A percentile compares a stretch with the other conserved stretches of the same genome.
These are phyloP conservation scores for Pseudopithomyces maydicus DNA, from an alignment of 2,329 filamentous ascomycete genomes.

Conservation along the genomic window DNA sequence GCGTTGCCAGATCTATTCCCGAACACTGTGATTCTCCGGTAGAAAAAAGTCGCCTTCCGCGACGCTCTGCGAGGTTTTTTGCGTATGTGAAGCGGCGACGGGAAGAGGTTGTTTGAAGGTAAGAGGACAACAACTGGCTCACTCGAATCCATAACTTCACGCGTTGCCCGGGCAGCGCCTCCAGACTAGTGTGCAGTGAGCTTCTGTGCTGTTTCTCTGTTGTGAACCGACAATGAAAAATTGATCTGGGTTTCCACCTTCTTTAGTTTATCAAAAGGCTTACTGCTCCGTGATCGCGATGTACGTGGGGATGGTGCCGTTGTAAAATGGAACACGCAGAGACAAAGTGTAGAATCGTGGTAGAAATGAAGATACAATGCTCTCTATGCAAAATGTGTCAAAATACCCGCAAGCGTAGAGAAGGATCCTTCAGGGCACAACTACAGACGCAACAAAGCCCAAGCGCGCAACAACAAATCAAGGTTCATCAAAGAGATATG, in stretches of 20 bases:
- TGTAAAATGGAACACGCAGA: not conserved
- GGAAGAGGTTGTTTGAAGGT: constrained; percentile 22
- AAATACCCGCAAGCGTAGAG: not conserved
- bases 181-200: not conserved
- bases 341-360: not conserved
- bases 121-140: constrained; percentile 13
- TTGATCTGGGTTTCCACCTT: no score
- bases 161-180: not conserved
- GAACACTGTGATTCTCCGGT: constrained; percentile 16
- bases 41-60: constrained; percentile 33
- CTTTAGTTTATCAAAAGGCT: no score
- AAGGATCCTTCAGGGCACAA: not conserved
- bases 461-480: no score
- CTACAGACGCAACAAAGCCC: not conserved
- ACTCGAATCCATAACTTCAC: constrained; percentile 8
- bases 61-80: constrained; percentile 33
- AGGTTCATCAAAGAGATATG: no score
- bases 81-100: constrained; percentile 35
- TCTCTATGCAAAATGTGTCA: not conserved
- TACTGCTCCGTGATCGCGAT: no score
- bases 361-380: not conserved
- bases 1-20: not conserved
- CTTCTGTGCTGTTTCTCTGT: no score
- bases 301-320: not conserved
- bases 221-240: no score